These are phyloP conservation scores for Apodospora peruviana DNA, from an alignment of 495 filamentous ascomycete species.

Conservation along the genomic window DNA sequence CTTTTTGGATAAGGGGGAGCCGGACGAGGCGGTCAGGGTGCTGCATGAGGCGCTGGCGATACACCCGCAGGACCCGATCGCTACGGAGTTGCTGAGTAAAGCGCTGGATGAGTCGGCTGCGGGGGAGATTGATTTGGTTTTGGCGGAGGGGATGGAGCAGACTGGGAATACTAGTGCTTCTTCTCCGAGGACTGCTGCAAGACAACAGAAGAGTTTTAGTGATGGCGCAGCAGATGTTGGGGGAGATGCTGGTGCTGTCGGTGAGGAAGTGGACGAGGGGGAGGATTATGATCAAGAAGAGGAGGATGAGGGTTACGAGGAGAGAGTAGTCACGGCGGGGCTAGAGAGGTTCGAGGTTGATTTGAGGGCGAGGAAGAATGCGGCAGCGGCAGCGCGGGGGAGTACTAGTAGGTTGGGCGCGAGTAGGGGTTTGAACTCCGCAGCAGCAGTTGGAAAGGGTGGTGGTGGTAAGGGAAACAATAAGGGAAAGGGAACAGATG, in stretches of 20 bases:
- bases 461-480: not conserved
- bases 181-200: not conserved
- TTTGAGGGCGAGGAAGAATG: not conserved
- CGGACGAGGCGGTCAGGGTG: constrained; percentile 61
- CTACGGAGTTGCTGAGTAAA: constrained; percentile 68
- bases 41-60: constrained; percentile 70
- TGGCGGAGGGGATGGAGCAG: not conserved
- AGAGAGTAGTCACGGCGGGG: not conserved
- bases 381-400: no score
- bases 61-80: constrained; percentile 64
- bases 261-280: not conserved
- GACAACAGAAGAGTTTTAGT: no score
- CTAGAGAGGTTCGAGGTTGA: not conserved
- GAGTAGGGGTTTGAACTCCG: not conserved
- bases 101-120: constrained; percentile 63
- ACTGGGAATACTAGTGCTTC: no score
- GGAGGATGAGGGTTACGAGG: not conserved
- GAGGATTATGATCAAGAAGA: not conserved
- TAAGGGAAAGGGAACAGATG: not conserved
- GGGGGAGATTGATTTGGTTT: constrained; percentile 13
- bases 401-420: not conserved
- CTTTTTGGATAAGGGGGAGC: constrained; percentile 59
- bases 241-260: not conserved
- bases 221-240: not conserved
- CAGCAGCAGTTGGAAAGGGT: not conserved